Conservation (phyloP, 352 stramenopile genomes). For the Phytophthora ohioensis region DNA sequence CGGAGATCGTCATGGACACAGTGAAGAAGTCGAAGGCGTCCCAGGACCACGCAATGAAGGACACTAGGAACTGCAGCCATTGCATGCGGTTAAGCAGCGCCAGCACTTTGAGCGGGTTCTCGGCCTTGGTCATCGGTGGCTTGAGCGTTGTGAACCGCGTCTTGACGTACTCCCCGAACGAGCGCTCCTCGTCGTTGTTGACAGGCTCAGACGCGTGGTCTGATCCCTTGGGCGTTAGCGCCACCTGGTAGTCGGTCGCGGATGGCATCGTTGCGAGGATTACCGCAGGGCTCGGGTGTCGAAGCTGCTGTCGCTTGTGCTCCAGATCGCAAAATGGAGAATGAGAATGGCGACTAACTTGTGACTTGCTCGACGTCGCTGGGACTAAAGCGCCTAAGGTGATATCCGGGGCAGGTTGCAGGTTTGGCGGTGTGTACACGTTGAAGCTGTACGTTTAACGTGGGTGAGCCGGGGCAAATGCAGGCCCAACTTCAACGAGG, state of each 20-base stretch:
- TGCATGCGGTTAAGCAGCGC: constrained; percentile 46
- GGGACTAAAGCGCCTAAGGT: not conserved
- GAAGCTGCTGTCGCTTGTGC: constrained; percentile 18
- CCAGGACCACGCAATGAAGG: constrained; percentile 57
- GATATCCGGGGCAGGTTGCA: not conserved
- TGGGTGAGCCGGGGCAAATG: constrained; percentile 7
- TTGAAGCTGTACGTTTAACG: constrained; percentile 23
- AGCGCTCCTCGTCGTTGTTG: constrained; percentile 37
- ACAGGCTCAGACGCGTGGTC: constrained; percentile 28
- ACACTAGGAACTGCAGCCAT: constrained; percentile 48
- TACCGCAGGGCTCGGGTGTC: constrained; percentile 13
- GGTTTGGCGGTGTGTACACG: not conserved
- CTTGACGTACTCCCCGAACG: constrained; percentile 46
- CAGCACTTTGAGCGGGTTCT: constrained; percentile 41
- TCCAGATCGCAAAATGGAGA: constrained; percentile 20
- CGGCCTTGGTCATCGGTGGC: constrained; percentile 40
- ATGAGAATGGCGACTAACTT: constrained; percentile 3
- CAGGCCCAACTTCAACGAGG: not conserved
- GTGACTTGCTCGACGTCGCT: not conserved
- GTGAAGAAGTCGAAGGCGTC: constrained; percentile 75
- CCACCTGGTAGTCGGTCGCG: constrained; percentile 41
- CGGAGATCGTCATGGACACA: constrained; percentile 58
- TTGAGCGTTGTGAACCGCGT: constrained; percentile 57
- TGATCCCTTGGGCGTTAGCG: constrained; percentile 38
- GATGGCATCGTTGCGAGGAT: constrained; percentile 24